Base-by-base conservation (phyloP, 345 rosid species). In the Brassica incana region DNA sequence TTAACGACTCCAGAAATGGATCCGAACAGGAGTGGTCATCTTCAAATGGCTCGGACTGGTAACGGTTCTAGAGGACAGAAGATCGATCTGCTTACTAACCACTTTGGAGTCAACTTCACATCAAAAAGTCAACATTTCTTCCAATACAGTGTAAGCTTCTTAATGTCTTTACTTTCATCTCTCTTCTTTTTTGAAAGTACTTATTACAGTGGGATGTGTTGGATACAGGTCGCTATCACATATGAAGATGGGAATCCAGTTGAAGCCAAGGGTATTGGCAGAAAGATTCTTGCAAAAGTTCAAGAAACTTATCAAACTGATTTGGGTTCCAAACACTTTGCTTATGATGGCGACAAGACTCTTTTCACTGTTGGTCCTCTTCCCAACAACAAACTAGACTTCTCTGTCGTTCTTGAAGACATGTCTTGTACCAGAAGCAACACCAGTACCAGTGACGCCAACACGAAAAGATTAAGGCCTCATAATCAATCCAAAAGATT, bases 171-270 rank as follows among this genome's bases (percentile, higher is more conserved):
- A 3, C 5, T 50, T 7, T 20, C 33, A 50, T 32, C 35, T 50
- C n/a, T 32, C 2, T n/a, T 3, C 29, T 38, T 67, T 61, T 58
- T 71, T 29, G 32, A 52, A 6, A 20, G 14, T 35, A 35, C 20
- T 65, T 6, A 59, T 16, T 6, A 59, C 2, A 36, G 4, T 59
- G 36, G n/a, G 67, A 12, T 60, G n/a, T 38, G 18, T 62, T 43
- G 40, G 11, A n/a, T 32, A 45, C 20, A 90, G 98, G 93, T 93
- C 52, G 73, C 89, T 18, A 61, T 91, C 7, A 77, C 40, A 4
- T 91, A 91, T 84, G 98, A 91, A 81, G 90, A 93, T 88, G 94
- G 89, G 0, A 86, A 85, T 14, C 90, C 90, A 8, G 92, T 89
- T 0, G 90, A 85, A 2, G 92, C 81, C 0, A 91, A 90, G 68